Conservation (phyloP, 1,139 yeast genomes). For the Yamadazyma sp. region DNA sequence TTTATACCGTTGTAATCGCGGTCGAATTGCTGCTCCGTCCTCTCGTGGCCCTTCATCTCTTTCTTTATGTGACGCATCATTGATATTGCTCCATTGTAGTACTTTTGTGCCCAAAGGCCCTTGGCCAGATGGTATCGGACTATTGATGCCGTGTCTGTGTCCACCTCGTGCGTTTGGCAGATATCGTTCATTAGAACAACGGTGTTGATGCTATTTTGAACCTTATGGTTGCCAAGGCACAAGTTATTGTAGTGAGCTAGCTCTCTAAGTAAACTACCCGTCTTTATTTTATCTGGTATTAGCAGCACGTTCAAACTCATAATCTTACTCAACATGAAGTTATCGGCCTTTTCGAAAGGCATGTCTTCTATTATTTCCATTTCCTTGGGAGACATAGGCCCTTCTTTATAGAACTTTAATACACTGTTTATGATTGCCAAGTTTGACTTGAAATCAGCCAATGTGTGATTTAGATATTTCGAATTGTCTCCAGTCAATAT, state of each 20-base stretch:
- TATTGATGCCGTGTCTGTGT: not conserved
- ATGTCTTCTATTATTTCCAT: not conserved
- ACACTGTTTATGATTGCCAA: conserved; percentile 3
- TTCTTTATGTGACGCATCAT: conserved; percentile 35
- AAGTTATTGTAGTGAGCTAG: conserved; percentile 39
- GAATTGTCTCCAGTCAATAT: not conserved
- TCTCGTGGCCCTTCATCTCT: conserved; percentile 12
- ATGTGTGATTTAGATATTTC: not conserved
- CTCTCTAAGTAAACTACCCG: conserved; percentile 22
- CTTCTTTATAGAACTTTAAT: not conserved
- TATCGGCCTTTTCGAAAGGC: conserved; percentile 9
- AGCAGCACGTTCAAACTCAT: conserved; percentile 22
- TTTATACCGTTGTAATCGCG: conserved; percentile 6
- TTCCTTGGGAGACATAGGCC: not conserved
- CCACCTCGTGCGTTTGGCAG: not conserved
- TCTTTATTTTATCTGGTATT: conserved; percentile 6
- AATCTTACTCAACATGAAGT: conserved; percentile 9
- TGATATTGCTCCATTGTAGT: conserved; percentile 52
- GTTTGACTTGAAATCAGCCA: conserved; percentile 3
- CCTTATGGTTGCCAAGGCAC: conserved; percentile 33
- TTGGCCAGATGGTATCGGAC: conserved; percentile 48
- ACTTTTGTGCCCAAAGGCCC: conserved; percentile 60
- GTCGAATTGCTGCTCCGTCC: no score
- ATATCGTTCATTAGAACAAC: conserved; percentile 43
- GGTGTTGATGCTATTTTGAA: conserved; percentile 52